phyloP scores from a whole-genome alignment of 768 basidiomycete species.

The Lactarius trivialis region DNA sequence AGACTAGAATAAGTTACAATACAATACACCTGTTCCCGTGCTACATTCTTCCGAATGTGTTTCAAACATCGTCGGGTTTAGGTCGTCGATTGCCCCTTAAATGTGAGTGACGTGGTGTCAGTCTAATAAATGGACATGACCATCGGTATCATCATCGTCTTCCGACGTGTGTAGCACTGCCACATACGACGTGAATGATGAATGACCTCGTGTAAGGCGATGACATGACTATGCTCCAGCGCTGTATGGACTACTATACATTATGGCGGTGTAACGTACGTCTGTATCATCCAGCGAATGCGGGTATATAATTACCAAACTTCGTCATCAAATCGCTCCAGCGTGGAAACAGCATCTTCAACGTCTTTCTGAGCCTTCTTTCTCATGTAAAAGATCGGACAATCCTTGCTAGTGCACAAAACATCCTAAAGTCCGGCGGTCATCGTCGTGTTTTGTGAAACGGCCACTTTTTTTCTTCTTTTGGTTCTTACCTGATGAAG shows the following conservation, averaged over 20 bases:
- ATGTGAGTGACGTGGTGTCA: not conserved
- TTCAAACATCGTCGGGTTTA: not conserved
- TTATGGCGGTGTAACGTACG: conserved; percentile 6
- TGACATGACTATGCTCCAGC: conserved; percentile 1
- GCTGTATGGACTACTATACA: conserved; percentile 21
- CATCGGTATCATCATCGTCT: not conserved
- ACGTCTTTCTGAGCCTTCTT: conserved; percentile 99
- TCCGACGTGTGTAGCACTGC: not conserved
- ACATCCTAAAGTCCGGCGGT: conserved; percentile 60
- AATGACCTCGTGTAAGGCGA: not conserved
- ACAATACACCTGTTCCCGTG: not conserved
- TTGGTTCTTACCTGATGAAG: conserved; percentile 67
- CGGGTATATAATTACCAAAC: conserved; percentile 43
- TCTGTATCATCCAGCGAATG: not conserved
- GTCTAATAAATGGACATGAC: not conserved
- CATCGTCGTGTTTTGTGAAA: conserved; percentile 19
- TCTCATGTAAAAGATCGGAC: conserved; percentile 97
- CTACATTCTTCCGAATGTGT: not conserved
- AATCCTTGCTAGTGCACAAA: conserved; percentile 93
- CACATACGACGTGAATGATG: not conserved
- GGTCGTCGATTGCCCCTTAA: not conserved
- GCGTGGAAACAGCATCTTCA: conserved; percentile 66
- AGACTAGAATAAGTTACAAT: conserved; percentile 4
- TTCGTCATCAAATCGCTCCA: conserved; percentile 82
- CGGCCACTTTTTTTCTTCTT: not conserved